Base-by-base conservation (phyloP, 495 filamentous ascomycete species). In the Bombardia bombarda region DNA sequence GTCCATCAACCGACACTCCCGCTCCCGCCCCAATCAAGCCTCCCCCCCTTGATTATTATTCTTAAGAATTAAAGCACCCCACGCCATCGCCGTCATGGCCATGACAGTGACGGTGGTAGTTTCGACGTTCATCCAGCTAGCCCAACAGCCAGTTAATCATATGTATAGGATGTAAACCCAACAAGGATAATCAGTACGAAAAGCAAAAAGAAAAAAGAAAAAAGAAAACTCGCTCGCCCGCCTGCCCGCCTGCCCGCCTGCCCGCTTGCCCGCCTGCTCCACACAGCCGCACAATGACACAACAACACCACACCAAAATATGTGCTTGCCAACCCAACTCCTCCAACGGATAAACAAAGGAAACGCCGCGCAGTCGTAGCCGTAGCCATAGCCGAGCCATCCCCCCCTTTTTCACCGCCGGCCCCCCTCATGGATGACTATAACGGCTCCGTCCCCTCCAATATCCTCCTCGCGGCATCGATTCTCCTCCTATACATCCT, bases 391-490 rank as follows among this genome's bases (percentile, higher is more conserved):
- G n/a, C 32, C 17, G 7, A n/a, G 4, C 43, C 16, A 7, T 14
- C 18, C 20, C 1, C 21, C n/a, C 13, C 26, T 14, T 28, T 16
- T 19, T 35, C 19, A 9, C 9, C 16, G 10, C 12, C 21, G 6
- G 13, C n/a, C 25, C 13, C 6, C 8, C 37, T 28, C 35, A 1
- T 36, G 5, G 16, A 20, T 37, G 16, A 18, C 21, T 40, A 49
- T 22, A 34, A 28, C 9, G 21, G 40, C 12, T 35, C 38, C 19
- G 3, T 20, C 37, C 84, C 86, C 49, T 90, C 85, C 32, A 95
- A 60, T 2, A 80, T 73, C 32, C 80, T 67, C 50, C 79, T 70
- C 17, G 87, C 88, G 34, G 77, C 75, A 51, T 93, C 86, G 39
- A 95, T 66, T 50, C 81, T 69, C 47, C 84, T 63, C 40, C 86